Evolutionary conservation across 176 grass and related monocot genomes (phyloP).

Genomic region (Rhynchospora breviuscula): DNA sequence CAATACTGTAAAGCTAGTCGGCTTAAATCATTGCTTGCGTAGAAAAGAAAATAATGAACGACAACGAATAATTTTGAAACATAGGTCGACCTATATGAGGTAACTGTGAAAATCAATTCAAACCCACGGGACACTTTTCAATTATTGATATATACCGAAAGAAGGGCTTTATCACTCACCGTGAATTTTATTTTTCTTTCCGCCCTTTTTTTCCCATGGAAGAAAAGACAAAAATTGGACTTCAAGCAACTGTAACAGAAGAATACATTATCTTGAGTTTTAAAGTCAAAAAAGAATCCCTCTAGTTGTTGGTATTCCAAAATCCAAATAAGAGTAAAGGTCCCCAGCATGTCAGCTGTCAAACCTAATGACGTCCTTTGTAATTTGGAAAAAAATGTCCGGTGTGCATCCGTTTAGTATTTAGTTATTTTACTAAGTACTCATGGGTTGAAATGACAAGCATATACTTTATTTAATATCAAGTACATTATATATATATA

Average conservation of each 20-base stretch:
- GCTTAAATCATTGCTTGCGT: neutral
- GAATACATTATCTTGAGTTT: slow-evolving; percentile 20
- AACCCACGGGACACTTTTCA: slow-evolving; percentile 1
- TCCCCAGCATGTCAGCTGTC: neutral
- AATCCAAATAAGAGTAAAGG: neutral
- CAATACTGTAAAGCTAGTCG: neutral
- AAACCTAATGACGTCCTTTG: neutral
- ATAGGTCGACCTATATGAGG: neutral
- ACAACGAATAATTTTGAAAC: slow-evolving; percentile 29
- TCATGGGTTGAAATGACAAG: no score
- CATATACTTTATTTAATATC: no score
- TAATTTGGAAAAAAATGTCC: neutral
- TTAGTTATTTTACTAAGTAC: no score
- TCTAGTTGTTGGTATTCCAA: slow-evolving; percentile 5
- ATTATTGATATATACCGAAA: neutral
- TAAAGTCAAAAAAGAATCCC: slow-evolving; percentile 23
- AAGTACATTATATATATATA: no score
- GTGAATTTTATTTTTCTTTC: neutral
- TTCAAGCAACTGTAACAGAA: neutral
- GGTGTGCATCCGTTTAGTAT: neutral
- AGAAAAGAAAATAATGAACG: neutral
- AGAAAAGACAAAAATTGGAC: slow-evolving; percentile 16
- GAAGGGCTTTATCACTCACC: neutral
- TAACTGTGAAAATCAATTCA: slow-evolving; percentile 19
- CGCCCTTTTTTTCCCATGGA: neutral